phyloP scores from a whole-genome alignment of 495 filamentous ascomycete genomes.

The Aspergillus funiculosus region DNA sequence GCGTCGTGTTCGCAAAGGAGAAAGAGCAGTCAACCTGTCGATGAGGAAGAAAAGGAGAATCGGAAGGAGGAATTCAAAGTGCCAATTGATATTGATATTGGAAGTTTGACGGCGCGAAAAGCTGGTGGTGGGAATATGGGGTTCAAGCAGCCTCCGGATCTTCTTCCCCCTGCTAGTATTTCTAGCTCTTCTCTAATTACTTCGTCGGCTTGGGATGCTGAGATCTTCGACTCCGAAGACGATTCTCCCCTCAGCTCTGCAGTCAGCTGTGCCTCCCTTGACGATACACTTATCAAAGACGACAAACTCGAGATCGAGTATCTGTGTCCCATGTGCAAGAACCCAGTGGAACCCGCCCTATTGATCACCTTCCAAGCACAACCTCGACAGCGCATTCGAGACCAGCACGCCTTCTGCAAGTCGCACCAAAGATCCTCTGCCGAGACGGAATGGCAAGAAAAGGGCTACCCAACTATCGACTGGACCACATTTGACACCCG shows the following conservation, averaged over 20 bases:
- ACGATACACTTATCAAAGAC: constrained; percentile 1
- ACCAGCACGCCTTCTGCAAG: constrained; percentile 64
- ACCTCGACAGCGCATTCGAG: constrained; percentile 51
- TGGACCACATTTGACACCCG: constrained; percentile 66
- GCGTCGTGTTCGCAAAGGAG: constrained; percentile 1
- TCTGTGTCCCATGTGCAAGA: constrained; percentile 64
- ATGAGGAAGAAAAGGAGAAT: constrained; percentile 9
- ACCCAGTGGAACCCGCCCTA: constrained; percentile 49
- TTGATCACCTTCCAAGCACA: constrained; percentile 42
- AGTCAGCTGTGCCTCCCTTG: constrained; percentile 12
- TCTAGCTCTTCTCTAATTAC: constrained; percentile 24
- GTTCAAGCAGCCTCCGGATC: constrained; percentile 28
- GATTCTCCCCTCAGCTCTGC: constrained; percentile 22
- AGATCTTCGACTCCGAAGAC: constrained; percentile 20
- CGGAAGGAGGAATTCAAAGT: constrained; percentile 23
- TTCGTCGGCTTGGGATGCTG: constrained; percentile 13
- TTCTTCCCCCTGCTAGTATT: constrained; percentile 13
- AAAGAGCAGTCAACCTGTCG: background rate
- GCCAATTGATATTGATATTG: constrained; percentile 23
- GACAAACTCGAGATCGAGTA: constrained; percentile 14
- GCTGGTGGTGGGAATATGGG: constrained; percentile 5
- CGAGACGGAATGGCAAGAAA: constrained; percentile 51
- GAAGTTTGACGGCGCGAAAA: constrained; percentile 18
- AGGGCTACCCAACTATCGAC: constrained; percentile 71
- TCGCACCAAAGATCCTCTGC: constrained; percentile 59